A percentile compares a stretch with the other conserved stretches of the same genome.
Conservation (phyloP, 371 early-diverging fungal species). For the Rhizopus sp. region DNA sequence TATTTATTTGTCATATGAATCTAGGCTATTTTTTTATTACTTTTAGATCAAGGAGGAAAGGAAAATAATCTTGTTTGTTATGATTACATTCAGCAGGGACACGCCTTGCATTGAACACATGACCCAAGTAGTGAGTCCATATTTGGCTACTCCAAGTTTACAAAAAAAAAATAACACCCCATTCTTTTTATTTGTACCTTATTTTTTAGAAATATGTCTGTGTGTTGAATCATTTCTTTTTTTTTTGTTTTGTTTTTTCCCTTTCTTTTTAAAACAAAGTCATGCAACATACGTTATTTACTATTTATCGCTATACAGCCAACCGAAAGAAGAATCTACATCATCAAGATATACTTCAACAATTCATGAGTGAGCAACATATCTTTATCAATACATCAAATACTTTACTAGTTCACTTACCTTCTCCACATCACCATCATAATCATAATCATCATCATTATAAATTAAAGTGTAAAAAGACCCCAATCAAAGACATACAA, state of each 20-base stretch:
- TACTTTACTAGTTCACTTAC: not conserved
- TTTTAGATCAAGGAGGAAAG: no score
- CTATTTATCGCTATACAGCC: conserved; percentile 1
- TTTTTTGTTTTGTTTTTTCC: conserved; percentile 10
- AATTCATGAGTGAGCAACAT: not conserved
- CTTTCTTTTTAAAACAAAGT: not conserved
- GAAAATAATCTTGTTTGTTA: no score
- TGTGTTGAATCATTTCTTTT: conserved; percentile 2
- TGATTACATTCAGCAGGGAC: no score
- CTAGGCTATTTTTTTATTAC: no score
- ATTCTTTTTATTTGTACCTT: not conserved
- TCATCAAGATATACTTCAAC: conserved; percentile 4
- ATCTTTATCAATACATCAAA: no score
- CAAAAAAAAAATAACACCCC: not conserved
- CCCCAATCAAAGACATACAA: not conserved
- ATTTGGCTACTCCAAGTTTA: not conserved
- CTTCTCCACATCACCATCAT: not conserved
- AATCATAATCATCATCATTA: not conserved
- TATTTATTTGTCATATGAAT: no score
- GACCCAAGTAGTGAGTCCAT: not conserved
- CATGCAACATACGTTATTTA: not conserved
- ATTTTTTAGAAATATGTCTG: not conserved
- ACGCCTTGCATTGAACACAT: not conserved
- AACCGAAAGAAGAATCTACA: conserved; percentile 4
- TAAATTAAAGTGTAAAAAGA: no score